Base-by-base conservation (phyloP, 2,329 filamentous ascomycete genomes). In the Dryadomyces quercus-mongolicae region DNA sequence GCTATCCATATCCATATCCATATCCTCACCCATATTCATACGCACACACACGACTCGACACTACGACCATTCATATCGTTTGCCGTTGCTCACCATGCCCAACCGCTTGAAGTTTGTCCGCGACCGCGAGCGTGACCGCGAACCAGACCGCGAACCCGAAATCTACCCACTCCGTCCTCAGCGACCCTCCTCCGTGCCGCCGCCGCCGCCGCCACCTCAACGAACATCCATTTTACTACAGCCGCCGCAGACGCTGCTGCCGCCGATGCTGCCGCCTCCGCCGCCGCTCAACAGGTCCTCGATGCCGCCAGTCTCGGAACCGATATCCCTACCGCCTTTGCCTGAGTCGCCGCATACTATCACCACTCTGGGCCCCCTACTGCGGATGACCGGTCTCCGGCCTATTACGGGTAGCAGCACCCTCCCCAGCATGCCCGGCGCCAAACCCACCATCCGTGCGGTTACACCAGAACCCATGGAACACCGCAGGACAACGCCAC, bases 391-490 rank as follows among this genome's bases (percentile, higher is more conserved):
- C 31, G 36, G 12, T 16, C 20, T 12, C 21, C 46, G 36, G 31
- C 15, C 34, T 2, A 22, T 16, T 12, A 25, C 15, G n/a, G 48
- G 36, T 38, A 51, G 38, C 12, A n/a, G 20, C 3, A n/a, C 3
- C 6, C 1, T n/a, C 16, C 3, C 40, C 16, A 45, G 16, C 21
- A 3, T 38, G 9, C 20, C 25, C 40, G n/a, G 16, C n/a, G 5
- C 34, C 3, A 6, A 36, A 31, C 4, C 66, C 59, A 78, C 77
- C 48, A 78, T 84, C 62, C 80, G 84, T 58, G 71, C 82, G 55
- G 81, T 86, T 59, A 86, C 84, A 58, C 83, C 84, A 60, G 85
- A 88, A 46, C 69, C 68, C 45, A 59, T 65, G 57, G 74, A 76
- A 46, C 56, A 61, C 44, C 54, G 25, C 42, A 55, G 48, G 25